Conservation (phyloP, 192 early-diverging fungal genomes). For the Umbelopsis ramanniana region DNA sequence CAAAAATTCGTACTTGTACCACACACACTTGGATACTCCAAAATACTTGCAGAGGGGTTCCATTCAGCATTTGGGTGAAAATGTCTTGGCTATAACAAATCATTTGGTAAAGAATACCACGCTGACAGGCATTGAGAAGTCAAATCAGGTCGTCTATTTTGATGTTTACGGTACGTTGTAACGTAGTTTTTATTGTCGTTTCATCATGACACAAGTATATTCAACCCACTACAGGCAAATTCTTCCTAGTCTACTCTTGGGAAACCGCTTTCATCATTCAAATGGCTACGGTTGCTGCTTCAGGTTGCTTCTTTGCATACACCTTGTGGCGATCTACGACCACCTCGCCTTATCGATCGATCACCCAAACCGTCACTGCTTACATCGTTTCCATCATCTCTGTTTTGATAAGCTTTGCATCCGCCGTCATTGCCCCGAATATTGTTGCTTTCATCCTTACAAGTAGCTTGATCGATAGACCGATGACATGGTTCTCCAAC, state of each 20-base stretch:
- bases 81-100: slow-evolving; percentile 56
- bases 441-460: slow-evolving; percentile 32
- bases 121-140: slow-evolving; percentile 46
- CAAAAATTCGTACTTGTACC: slow-evolving; percentile 72
- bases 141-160: slow-evolving; percentile 61
- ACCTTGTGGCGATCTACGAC: slow-evolving; percentile 24
- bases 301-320: slow-evolving; percentile 33
- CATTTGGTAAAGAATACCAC: slow-evolving; percentile 56
- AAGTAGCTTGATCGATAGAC: slow-evolving; percentile 26
- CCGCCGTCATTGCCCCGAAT: slow-evolving; percentile 37
- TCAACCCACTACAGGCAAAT: slow-evolving; percentile 35
- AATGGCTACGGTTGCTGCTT: slow-evolving; percentile 37
- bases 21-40: slow-evolving; percentile 69
- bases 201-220: too few species aligned
- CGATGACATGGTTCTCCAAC: slow-evolving; percentile 64
- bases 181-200: background rate
- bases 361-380: slow-evolving; percentile 19
- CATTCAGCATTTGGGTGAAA: slow-evolving; percentile 76
- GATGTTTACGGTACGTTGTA: slow-evolving; percentile 59
- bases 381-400: slow-evolving; percentile 36
- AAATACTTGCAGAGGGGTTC: slow-evolving; percentile 60
- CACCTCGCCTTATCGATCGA: slow-evolving; percentile 39
- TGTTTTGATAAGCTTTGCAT: slow-evolving; percentile 33
- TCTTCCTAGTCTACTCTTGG: slow-evolving; percentile 66
- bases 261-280: slow-evolving; percentile 55